Conservation (phyloP, 1,284 basidiomycete genomes). For the Somion occarium region DNA sequence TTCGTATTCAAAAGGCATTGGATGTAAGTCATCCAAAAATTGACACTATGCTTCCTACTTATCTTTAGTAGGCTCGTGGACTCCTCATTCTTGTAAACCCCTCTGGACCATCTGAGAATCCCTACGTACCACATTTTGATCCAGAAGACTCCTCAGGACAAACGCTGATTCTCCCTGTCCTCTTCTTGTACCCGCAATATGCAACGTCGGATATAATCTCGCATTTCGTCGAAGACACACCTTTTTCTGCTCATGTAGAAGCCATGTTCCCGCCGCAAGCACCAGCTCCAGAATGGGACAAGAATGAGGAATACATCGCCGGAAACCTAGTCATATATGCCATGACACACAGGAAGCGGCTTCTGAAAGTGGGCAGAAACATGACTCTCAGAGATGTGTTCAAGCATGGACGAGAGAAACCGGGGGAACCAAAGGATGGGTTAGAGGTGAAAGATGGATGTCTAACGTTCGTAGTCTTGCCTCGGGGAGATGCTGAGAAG, state of each 20-base stretch:
- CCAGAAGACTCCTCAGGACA: conserved; percentile 47
- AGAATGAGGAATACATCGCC: conserved; percentile 64
- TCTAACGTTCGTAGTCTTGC: conserved; percentile 80
- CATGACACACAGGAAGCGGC: conserved; percentile 67
- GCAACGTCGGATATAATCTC: conserved; percentile 86
- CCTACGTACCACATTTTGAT: conserved; percentile 61
- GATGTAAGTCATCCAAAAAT: conserved; percentile 39
- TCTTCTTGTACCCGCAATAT: conserved; percentile 91
- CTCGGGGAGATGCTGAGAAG: conserved; percentile 78
- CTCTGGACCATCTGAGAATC: conserved; percentile 49
- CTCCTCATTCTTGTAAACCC: conserved; percentile 55
- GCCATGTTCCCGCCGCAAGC: conserved; percentile 77
- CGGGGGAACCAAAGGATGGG: conserved; percentile 68
- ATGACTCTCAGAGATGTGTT: conserved; percentile 81
- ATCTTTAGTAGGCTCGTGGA: conserved; percentile 53
- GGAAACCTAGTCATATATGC: conserved; percentile 78
- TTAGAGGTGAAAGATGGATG: conserved; percentile 85
- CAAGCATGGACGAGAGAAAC: conserved; percentile 53
- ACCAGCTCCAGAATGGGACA: conserved; percentile 74
- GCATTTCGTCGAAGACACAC: conserved; percentile 81
- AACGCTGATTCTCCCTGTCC: conserved; percentile 80
- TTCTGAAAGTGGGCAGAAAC: conserved; percentile 89
- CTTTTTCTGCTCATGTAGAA: conserved; percentile 76
- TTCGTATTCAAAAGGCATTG: conserved; percentile 51
- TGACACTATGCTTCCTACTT: conserved; percentile 7